These are phyloP conservation scores for Nigrograna mackinnonii DNA, from an alignment of 2,329 filamentous ascomycete species.

Conservation along the genomic window DNA sequence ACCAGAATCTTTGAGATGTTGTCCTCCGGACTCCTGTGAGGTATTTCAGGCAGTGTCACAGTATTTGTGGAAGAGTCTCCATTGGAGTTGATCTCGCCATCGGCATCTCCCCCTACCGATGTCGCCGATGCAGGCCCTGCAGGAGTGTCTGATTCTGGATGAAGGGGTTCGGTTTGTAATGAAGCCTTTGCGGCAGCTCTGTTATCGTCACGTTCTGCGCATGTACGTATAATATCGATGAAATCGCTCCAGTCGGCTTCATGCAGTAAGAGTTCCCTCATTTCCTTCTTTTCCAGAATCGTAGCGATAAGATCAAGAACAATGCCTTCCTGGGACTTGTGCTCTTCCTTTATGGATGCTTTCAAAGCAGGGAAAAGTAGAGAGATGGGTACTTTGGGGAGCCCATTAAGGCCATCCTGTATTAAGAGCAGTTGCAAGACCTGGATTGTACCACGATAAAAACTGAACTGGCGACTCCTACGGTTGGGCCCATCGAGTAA, in stretches of 20 bases:
- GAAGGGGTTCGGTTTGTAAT: no score
- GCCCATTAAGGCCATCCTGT: slow-evolving; percentile 32
- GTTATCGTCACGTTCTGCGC: slow-evolving; percentile 42
- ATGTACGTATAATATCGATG: slow-evolving; percentile 62
- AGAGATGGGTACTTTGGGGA: slow-evolving; percentile 38
- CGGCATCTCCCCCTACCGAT: slow-evolving; percentile 12
- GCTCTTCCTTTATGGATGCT: slow-evolving; percentile 29
- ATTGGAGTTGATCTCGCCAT: slow-evolving; percentile 18
- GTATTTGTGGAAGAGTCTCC: slow-evolving; percentile 7
- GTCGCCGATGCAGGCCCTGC: slow-evolving; percentile 6
- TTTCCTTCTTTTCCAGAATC: slow-evolving; percentile 48
- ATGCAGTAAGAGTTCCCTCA: slow-evolving; percentile 62
- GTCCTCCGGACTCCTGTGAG: slow-evolving; percentile 22
- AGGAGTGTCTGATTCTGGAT: not conserved
- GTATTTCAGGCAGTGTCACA: slow-evolving; percentile 7
- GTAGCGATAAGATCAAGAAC: slow-evolving; percentile 54
- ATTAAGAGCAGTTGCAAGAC: slow-evolving; percentile 34
- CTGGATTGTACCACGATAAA: slow-evolving; percentile 33
- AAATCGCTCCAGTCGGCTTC: slow-evolving; percentile 70
- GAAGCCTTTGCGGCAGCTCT: slow-evolving; percentile 5
- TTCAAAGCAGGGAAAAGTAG: slow-evolving; percentile 37
- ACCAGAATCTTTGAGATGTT: slow-evolving; percentile 29
- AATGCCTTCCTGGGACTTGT: slow-evolving; percentile 44
- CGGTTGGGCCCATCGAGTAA: slow-evolving; percentile 29
- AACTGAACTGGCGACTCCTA: slow-evolving; percentile 23